A percentile compares a stretch with the other conserved stretches of the same genome.
Evolutionary conservation across 1,284 basidiomycete species (phyloP).

Genomic region (Coniophora puteana): DNA sequence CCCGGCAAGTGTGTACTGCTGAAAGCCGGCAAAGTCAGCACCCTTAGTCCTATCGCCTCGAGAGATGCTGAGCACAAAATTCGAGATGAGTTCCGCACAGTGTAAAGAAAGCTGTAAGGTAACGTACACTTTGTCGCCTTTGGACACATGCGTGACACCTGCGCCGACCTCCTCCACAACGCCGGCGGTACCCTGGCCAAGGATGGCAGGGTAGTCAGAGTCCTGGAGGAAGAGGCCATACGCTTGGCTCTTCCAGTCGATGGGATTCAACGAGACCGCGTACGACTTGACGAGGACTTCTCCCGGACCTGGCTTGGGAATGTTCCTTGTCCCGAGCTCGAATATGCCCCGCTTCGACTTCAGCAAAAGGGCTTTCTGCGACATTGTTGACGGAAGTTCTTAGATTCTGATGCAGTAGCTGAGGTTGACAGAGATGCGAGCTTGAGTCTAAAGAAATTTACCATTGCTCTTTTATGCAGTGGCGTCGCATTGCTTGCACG

Average conservation of each 20-base stretch:
- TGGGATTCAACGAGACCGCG: slow-evolving; percentile 38
- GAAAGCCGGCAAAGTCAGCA: slow-evolving; percentile 28
- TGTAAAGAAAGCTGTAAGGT: slow-evolving; percentile 2
- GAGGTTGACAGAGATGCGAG: no score
- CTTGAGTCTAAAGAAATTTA: no score
- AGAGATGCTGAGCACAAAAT: slow-evolving; percentile 5
- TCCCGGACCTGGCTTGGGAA: slow-evolving; percentile 32
- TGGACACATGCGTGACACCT: slow-evolving; percentile 30
- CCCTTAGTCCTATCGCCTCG: slow-evolving; percentile 15
- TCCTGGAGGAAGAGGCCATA: slow-evolving; percentile 20
- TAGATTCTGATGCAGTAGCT: no score
- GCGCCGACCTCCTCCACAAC: slow-evolving; percentile 36
- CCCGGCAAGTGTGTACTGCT: slow-evolving; percentile 38
- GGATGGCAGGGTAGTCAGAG: slow-evolving; percentile 35
- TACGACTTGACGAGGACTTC: slow-evolving; percentile 40
- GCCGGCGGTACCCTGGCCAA: slow-evolving; percentile 46
- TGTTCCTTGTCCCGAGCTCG: slow-evolving; percentile 9
- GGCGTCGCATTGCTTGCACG: no score
- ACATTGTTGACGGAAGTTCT: no score
- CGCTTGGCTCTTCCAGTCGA: slow-evolving; percentile 40
- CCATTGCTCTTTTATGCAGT: no score
- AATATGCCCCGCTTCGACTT: slow-evolving; percentile 4
- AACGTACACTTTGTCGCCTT: slow-evolving; percentile 40
- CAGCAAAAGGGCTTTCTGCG: slow-evolving; percentile 15
- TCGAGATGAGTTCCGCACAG: slow-evolving; percentile 7